These are phyloP conservation scores for Cladorrhinum sp. DNA, from an alignment of 2,329 filamentous ascomycete species.

Conservation along the genomic window DNA sequence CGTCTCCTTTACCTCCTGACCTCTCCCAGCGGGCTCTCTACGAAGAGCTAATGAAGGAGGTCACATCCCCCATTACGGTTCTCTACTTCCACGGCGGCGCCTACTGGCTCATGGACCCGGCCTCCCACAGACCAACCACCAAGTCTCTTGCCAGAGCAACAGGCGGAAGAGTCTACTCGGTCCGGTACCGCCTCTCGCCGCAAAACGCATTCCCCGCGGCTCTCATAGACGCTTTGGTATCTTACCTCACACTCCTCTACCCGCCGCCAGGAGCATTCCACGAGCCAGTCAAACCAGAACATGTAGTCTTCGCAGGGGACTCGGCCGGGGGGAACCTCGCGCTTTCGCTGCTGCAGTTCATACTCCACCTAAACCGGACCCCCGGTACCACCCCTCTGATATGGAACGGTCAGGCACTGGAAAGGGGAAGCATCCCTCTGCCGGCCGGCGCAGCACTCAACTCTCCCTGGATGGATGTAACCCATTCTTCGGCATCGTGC, in stretches of 20 bases:
- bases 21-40: conserved; percentile 65
- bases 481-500: conserved; percentile 59
- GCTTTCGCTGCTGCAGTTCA: conserved; percentile 63
- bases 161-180: conserved; percentile 65
- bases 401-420: conserved; percentile 59
- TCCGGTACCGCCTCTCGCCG: conserved; percentile 72
- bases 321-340: conserved; percentile 72
- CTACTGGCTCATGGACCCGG: conserved; percentile 69
- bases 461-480: conserved; percentile 71
- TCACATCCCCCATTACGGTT: conserved; percentile 59
- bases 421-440: conserved; percentile 51
- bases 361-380: conserved; percentile 58
- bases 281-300: conserved; percentile 57
- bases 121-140: conserved; percentile 58
- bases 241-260: conserved; percentile 71
- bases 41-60: conserved; percentile 63
- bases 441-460: conserved; percentile 63
- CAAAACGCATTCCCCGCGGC: conserved; percentile 73
- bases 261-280: conserved; percentile 68
- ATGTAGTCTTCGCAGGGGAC: conserved; percentile 72
- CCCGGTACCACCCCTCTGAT: conserved; percentile 42
- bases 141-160: conserved; percentile 64
- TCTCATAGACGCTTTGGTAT: conserved; percentile 67
- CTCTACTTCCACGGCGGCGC: conserved; percentile 77
- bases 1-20: conserved; percentile 47